These are phyloP conservation scores for Bonnemaisonia californica DNA, from an alignment of 31 red algal species.

Conservation along the genomic window DNA sequence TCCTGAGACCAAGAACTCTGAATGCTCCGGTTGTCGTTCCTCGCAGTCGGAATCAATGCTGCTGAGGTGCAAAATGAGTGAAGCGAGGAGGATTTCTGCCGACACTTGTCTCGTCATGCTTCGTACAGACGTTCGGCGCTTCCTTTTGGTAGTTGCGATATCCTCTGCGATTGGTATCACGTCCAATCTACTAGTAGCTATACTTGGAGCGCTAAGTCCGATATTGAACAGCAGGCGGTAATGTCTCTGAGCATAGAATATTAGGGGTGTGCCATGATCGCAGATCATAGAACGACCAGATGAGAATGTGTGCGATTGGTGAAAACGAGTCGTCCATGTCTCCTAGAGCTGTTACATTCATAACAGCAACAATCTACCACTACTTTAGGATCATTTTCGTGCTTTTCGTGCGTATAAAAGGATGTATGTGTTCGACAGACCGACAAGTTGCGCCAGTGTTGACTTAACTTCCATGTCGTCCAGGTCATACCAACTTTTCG, in stretches of 20 bases:
- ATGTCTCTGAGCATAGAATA: neutral
- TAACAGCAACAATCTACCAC: no score
- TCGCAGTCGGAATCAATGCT: neutral
- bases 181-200: neutral
- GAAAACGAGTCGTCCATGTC: no score
- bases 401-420: conserved; percentile 57
- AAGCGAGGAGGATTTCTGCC: neutral
- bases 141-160: conserved; percentile 3
- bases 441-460: conserved; percentile 63
- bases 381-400: no score
- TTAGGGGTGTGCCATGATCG: neutral
- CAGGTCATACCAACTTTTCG: conserved; percentile 65
- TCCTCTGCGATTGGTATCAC: conserved; percentile 8
- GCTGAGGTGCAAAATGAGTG: conserved; percentile 29
- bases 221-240: neutral
- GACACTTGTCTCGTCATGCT: neutral
- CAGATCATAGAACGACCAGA: neutral
- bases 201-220: conserved; percentile 4
- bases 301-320: no score
- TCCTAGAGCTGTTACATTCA: no score
- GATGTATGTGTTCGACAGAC: conserved; percentile 63
- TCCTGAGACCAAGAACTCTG: neutral
- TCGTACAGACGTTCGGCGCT: neutral
- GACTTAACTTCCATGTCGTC: conserved; percentile 42
- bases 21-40: conserved; percentile 36